Base-by-base conservation (phyloP, 2,329 filamentous ascomycete species). In the Paecilomyces sp. region DNA sequence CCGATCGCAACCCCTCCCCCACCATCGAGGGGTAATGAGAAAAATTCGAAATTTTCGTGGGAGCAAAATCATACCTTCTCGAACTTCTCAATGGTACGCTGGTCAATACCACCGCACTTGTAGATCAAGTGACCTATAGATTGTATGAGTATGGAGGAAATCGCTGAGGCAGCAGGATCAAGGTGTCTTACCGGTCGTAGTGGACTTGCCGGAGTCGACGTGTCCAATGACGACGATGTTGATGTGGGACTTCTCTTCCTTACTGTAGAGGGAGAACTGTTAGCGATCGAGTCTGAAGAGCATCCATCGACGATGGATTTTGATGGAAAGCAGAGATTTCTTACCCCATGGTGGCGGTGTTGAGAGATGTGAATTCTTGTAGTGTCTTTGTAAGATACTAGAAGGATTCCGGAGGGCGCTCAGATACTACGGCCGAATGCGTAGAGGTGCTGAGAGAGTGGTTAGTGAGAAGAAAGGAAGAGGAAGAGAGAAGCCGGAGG, bases 1-100 rank as follows among this genome's bases (percentile, higher is more conserved):
- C 11, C 22, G 51, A 53, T 22, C 24, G 22, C 18, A 61, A 58
- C 65, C 67, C 66, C 64, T 65, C 63, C 69, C 69, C 68, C 69
- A 63, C 68, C 68, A 53, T 22, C 5, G 57, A 60, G 60, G 30
- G 59, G 63, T 54, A 70, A 71, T 69, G 74, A 71, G 63, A 70
- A 66, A 58, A n/a, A n/a, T n/a, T 53, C 11, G 13, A 53, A 34
- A 47, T 24, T 8, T 18, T 52, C 8, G 22, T 12, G 9, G 31
- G 41, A 13, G 51, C 8, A 64, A 55, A 60, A 57, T 79, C 87
- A 79, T 82, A 95, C 92, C 91, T 99, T 99, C 92, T 99, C 94
- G 88, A 99, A 99, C 90, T 99, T 99, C 90, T 99, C 94, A 80
- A 99, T 99, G 82, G 93, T 97, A 92, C 94, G 93, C 88, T 93